Conservation (phyloP, 306 rosid species). For the Glycine tomentella region DNA sequence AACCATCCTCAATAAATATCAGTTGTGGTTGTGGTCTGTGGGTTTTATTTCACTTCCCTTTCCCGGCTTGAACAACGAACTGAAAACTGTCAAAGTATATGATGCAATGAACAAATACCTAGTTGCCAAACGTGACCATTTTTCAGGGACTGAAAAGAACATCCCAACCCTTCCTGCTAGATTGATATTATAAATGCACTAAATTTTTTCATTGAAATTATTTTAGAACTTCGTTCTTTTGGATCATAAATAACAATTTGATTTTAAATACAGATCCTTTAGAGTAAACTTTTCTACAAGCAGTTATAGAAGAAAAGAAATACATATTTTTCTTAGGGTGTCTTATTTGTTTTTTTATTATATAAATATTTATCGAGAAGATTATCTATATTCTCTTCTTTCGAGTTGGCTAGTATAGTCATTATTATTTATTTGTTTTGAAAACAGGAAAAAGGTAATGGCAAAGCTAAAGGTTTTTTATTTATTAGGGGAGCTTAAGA, state of each 20-base stretch:
- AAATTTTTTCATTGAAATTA: too few relatives aligned
- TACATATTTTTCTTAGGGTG: too few relatives aligned
- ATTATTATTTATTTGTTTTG: not conserved
- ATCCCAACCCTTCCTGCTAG: constrained; percentile 36
- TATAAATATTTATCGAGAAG: too few relatives aligned
- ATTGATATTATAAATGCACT: too few relatives aligned
- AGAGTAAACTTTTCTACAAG: too few relatives aligned
- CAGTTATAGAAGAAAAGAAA: too few relatives aligned
- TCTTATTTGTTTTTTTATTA: too few relatives aligned
- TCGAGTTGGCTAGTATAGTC: not conserved
- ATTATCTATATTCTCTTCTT: not conserved
- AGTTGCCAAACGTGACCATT: constrained; percentile 28
- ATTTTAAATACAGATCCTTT: too few relatives aligned
- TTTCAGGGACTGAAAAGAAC: constrained; percentile 11
- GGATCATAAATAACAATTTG: too few relatives aligned
- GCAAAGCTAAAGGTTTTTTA: not conserved
- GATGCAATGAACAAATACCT: constrained; percentile 31
- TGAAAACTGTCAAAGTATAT: not conserved
- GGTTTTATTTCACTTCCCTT: too few relatives aligned
- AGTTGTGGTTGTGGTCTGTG: not conserved
- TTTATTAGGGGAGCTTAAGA: too few relatives aligned
- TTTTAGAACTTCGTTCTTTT: too few relatives aligned
- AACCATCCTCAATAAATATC: constrained; percentile 6
- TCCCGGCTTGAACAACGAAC: not conserved
- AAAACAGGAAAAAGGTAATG: not conserved